Percentiles rank a stretch among this genome's conserved stretches.
phyloP scores from a whole-genome alignment of 2,329 filamentous ascomycete species.

The Cytospora paraplurivora region DNA sequence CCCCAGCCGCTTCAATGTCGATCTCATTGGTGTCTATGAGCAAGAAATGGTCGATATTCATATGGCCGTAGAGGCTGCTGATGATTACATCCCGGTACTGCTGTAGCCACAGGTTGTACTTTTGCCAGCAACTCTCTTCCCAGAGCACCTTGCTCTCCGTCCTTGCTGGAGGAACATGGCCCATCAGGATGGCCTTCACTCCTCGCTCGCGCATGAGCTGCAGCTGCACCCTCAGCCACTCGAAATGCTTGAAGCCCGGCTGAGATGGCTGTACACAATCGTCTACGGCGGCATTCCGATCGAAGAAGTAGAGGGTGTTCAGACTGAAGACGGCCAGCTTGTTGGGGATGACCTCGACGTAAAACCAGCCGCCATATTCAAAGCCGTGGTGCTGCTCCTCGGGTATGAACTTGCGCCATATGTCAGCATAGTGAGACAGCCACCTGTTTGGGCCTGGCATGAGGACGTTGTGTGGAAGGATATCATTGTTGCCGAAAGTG shows the following conservation, averaged over 20 bases:
- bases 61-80: conserved; percentile 82
- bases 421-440: conserved; percentile 72
- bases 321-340: conserved; percentile 88
- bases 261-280: conserved; percentile 79
- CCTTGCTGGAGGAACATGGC: conserved; percentile 89
- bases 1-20: conserved; percentile 52
- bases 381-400: conserved; percentile 91
- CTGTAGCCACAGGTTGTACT: conserved; percentile 86
- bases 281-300: conserved; percentile 89
- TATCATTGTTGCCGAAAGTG: conserved; percentile 95
- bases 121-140: conserved; percentile 99
- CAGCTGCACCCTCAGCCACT: conserved; percentile 91
- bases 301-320: conserved; percentile 96
- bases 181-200: conserved; percentile 93
- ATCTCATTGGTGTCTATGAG: conserved; percentile 83
- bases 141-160: conserved; percentile 83
- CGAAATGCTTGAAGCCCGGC: conserved; percentile 91
- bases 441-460: conserved; percentile 82
- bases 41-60: conserved; percentile 98
- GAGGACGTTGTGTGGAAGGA: conserved; percentile 95
- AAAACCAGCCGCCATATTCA: conserved; percentile 91
- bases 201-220: conserved; percentile 77
- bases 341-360: conserved; percentile 84
- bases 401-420: conserved; percentile 88
- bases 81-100: conserved; percentile 91